Evolutionary conservation across 2,329 filamentous ascomycete species (phyloP).

Genomic region (Hypomyces perniciosus): DNA sequence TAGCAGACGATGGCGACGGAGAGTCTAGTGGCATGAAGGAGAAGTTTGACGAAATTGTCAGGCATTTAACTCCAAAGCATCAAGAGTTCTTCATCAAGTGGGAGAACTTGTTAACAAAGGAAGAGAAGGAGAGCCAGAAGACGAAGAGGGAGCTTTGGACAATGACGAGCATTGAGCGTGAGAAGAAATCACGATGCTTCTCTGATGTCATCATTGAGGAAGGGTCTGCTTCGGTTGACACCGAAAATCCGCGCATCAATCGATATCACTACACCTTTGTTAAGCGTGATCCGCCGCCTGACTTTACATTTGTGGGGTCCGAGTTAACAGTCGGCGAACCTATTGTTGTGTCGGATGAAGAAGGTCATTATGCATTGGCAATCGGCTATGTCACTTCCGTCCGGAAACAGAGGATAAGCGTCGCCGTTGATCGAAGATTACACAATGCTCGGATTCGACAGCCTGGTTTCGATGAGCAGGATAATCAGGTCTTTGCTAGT

Average conservation of each 20-base stretch:
- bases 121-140: conserved; percentile 85
- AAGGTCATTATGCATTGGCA: conserved; percentile 89
- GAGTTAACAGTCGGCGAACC: conserved; percentile 84
- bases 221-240: conserved; percentile 64
- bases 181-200: conserved; percentile 85
- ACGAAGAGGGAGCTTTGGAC: conserved; percentile 91
- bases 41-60: conserved; percentile 75
- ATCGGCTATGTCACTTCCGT: conserved; percentile 84
- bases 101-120: conserved; percentile 88
- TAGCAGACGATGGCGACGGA: conserved; percentile 76
- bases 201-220: conserved; percentile 78
- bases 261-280: conserved; percentile 80
- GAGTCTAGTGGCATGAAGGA: conserved; percentile 75
- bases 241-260: conserved; percentile 75
- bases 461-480: conserved; percentile 65
- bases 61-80: conserved; percentile 68
- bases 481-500: conserved; percentile 81
- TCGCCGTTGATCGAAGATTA: conserved; percentile 83
- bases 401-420: conserved; percentile 68
- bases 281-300: conserved; percentile 55
- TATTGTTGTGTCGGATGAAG: conserved; percentile 92
- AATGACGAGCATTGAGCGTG: conserved; percentile 82
- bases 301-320: conserved; percentile 85
- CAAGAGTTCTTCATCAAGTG: conserved; percentile 87
- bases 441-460: conserved; percentile 77